Percentiles rank a stretch among this genome's conserved stretches.
These are phyloP conservation scores for Aspergillus texensis DNA, from an alignment of 2,329 filamentous ascomycete species.

Conservation along the genomic window DNA sequence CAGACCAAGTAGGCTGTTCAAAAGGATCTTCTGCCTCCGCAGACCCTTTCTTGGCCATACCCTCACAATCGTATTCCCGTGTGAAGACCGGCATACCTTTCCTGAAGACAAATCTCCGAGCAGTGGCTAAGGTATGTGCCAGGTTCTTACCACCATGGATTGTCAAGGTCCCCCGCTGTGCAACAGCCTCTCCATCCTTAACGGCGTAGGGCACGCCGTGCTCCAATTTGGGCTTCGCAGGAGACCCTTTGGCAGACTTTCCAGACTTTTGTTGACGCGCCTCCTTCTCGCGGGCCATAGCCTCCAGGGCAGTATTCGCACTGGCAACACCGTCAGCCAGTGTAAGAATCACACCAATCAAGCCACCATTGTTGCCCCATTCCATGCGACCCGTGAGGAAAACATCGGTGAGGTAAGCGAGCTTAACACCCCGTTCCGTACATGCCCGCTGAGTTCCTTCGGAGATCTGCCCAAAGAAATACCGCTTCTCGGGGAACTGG, in stretches of 20 bases:
- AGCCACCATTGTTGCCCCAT: constrained; percentile 77
- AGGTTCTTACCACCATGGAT: constrained; percentile 82
- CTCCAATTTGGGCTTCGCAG: constrained; percentile 27
- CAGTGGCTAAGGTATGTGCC: constrained; percentile 77
- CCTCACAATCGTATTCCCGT: constrained; percentile 63
- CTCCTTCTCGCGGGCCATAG: constrained; percentile 26
- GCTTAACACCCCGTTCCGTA: constrained; percentile 65
- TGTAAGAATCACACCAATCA: constrained; percentile 83
- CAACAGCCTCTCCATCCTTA: constrained; percentile 25
- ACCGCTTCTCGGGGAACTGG: constrained; percentile 79
- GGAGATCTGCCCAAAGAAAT: constrained; percentile 78
- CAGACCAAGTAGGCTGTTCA: constrained; percentile 68
- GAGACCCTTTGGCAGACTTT: constrained; percentile 13
- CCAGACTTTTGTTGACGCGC: constrained; percentile 11
- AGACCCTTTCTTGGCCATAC: constrained; percentile 26
- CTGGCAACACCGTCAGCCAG: constrained; percentile 68
- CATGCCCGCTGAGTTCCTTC: constrained; percentile 85
- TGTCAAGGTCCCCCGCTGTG: constrained; percentile 51
- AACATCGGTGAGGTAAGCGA: constrained; percentile 71
- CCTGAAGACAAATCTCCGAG: constrained; percentile 81
- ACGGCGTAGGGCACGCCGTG: constrained; percentile 32
- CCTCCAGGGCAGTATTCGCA: constrained; percentile 50
- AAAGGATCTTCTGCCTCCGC: constrained; percentile 26
- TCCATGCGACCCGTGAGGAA: constrained; percentile 79
- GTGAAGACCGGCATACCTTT: constrained; percentile 75